Evolutionary conservation across 2,329 filamentous ascomycete genomes (phyloP), one percentile per base, ranked within the genome.

Genomic region (Fusarium temperatum): DNA sequence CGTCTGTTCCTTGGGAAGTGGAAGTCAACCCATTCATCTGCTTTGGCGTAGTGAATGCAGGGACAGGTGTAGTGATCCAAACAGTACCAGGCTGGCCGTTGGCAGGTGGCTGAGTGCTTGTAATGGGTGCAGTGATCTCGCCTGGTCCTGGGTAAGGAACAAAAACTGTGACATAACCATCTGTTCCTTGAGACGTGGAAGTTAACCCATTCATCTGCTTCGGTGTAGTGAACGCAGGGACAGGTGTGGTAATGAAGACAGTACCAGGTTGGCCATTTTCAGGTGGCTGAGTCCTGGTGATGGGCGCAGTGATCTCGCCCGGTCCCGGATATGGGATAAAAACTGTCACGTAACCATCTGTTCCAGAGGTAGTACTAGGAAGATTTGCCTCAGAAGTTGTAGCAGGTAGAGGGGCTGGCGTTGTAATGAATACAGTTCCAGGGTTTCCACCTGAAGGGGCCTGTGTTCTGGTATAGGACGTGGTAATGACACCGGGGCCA

Each of bases 361-460:
- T 15, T 17, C 66, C 66, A 15, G 67, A 65, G 1, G 59, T 65
- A 18, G 68, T 70, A 70, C 53, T 70, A 36, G 67, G 64, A 9
- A 68, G 24, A 24, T 62, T 68, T n/a, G 60, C 39, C 36, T 63
- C 47, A 15, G 63, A 32, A 28, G 64, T 63, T 17, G 55, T 68
- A 30, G 58, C 41, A 15, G 66, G 22, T 24, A 55, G 30, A 38
- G 68, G 68, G 18, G 53, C 70, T 22, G 69, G 70, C 6, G 69
- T 72, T 24, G 70, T 69, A 28, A 73, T 72, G 6, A 72, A 59
- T 12, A 72, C 58, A 22, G 69, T 72, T 22, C 68, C 69, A 15
- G 69, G 68, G 9, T 69, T 68, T 15, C 69, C 69, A 8, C 44
- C 65, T 6, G 68, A 58, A n/a, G 69, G 69, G 15, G 69, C 26